Conservation (phyloP, 495 filamentous ascomycete genomes). For the Aspergillus diversus region DNA sequence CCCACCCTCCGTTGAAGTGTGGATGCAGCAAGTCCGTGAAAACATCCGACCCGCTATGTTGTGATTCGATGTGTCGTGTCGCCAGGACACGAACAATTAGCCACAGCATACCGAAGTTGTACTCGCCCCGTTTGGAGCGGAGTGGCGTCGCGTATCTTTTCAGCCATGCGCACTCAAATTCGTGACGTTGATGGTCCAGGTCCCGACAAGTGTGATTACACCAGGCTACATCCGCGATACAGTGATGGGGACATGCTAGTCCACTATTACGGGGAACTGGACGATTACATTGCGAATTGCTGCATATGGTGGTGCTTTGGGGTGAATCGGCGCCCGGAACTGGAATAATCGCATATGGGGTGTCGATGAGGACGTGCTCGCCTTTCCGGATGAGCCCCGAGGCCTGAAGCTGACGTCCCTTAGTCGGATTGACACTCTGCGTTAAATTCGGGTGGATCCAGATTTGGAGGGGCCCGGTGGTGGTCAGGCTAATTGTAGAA, state of each 20-base stretch:
- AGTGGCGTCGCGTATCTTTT: slow-evolving; percentile 33
- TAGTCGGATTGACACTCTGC: slow-evolving; percentile 35
- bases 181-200: slow-evolving; percentile 33
- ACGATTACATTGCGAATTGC: slow-evolving; percentile 38
- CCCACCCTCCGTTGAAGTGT: slow-evolving; percentile 32
- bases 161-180: slow-evolving; percentile 44
- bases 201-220: slow-evolving; percentile 33
- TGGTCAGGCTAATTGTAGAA: background rate
- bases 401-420: slow-evolving; percentile 42
- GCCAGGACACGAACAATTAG: slow-evolving; percentile 44
- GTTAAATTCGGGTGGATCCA: slow-evolving; percentile 43
- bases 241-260: slow-evolving; percentile 30
- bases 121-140: slow-evolving; percentile 41
- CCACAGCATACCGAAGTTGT: slow-evolving; percentile 48
- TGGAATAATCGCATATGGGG: slow-evolving; percentile 41
- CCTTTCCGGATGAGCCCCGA: slow-evolving; percentile 33
- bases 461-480: background rate
- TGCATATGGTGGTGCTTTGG: slow-evolving; percentile 37
- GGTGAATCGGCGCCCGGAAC: slow-evolving; percentile 32
- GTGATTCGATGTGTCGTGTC: slow-evolving; percentile 27
- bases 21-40: background rate
- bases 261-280: slow-evolving; percentile 18
- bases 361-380: slow-evolving; percentile 37
- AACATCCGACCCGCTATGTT: background rate
- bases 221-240: slow-evolving; percentile 40